Percentiles rank a stretch among this genome's conserved stretches.
phyloP scores from a whole-genome alignment of 768 basidiomycete species.

The Phylloporus rhodoxanthus region DNA sequence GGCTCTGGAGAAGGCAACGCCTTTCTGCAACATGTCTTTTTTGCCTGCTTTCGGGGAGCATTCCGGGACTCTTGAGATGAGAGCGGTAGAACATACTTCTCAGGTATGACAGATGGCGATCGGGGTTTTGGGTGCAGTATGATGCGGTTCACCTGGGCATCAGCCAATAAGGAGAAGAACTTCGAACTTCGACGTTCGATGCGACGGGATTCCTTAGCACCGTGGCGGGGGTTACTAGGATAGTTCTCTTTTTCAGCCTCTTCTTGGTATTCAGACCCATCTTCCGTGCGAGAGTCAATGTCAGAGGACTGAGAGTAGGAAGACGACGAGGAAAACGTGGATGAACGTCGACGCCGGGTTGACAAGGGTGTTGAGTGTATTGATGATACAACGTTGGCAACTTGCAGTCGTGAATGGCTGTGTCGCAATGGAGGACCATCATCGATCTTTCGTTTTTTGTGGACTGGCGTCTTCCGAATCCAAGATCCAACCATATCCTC shows the following conservation, averaged over 20 bases:
- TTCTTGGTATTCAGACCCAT: conserved; percentile 20
- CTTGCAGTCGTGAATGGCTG: neutral
- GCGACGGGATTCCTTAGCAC: conserved; percentile 6
- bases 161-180: conserved; percentile 37
- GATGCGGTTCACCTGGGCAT: conserved; percentile 35
- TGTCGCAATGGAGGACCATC: conserved; percentile 1
- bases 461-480: conserved; percentile 35
- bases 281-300: conserved; percentile 13
- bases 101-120: conserved; percentile 11
- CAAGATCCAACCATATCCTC: conserved; percentile 43
- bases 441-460: conserved; percentile 20
- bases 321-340: conserved; percentile 8
- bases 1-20: neutral
- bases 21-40: conserved; percentile 3
- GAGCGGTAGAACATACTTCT: conserved; percentile 9
- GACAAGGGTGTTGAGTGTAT: conserved; percentile 1
- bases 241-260: conserved; percentile 20
- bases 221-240: conserved; percentile 4
- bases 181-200: conserved; percentile 23
- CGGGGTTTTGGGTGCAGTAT: conserved; percentile 27
- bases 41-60: conserved; percentile 8
- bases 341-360: neutral
- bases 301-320: conserved; percentile 10
- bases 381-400: neutral
- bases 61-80: conserved; percentile 6